Evolutionary conservation across 106 monocot genomes (phyloP).

Genomic region (Agapanthus africanus): DNA sequence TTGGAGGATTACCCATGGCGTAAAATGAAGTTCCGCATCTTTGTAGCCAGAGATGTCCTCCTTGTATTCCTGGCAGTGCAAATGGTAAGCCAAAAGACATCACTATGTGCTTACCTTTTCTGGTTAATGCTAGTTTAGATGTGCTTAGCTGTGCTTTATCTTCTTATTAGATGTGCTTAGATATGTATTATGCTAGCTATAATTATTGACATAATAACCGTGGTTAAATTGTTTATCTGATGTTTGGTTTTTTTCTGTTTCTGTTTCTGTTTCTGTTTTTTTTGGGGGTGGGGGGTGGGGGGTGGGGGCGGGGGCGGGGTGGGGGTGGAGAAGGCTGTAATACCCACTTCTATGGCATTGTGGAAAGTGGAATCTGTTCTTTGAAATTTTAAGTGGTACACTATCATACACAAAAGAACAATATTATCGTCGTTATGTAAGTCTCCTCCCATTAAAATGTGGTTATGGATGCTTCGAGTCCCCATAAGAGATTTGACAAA

Average conservation of each 20-base stretch:
- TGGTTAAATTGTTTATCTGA: background rate
- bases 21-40: conserved; percentile 77
- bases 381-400: background rate
- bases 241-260: too few species aligned
- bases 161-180: too few species aligned
- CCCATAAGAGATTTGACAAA: too few species aligned
- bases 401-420: too few species aligned
- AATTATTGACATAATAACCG: background rate
- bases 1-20: conserved; percentile 75
- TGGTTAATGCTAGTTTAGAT: background rate
- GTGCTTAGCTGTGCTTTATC: background rate
- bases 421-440: too few species aligned
- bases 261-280: too few species aligned
- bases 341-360: background rate
- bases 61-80: conserved; percentile 92
- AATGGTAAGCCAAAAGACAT: conserved; percentile 45
- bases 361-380: background rate
- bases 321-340: too few species aligned
- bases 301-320: too few species aligned
- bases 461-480: too few species aligned
- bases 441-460: too few species aligned
- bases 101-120: background rate
- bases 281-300: too few species aligned
- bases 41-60: conserved; percentile 89
- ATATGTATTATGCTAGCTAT: too few species aligned